Base-by-base conservation (phyloP, 1,284 basidiomycete species). In the Trametes polyzona region DNA sequence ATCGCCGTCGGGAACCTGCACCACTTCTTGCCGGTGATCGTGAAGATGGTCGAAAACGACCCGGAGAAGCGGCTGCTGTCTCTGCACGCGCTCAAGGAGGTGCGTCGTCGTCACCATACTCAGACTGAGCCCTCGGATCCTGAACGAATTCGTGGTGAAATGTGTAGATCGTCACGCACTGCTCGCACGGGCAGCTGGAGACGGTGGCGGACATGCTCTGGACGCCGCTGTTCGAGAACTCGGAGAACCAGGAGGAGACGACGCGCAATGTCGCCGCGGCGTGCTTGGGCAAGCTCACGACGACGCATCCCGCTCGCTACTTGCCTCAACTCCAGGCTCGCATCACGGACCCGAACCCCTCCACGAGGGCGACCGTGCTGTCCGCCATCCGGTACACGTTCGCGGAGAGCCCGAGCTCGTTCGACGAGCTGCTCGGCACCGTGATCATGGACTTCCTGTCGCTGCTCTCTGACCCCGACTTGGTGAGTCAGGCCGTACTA, bases 321-420 rank as follows among this genome's bases (percentile, higher is more conserved):
- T 78, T 99, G 14, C 93, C 91, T 6, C 92, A 96, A 66, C 83
- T 98, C n/a, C 93, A 96, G 86, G 83, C 81, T 37, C 86, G 89
- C 40, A 87, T 95, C 66, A 78, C 71, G 30, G 85, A 92, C 66
- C 73, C 79, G 9, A 88, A 87, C 63, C 80, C 87, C 1, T 81
- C 88, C 16, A 84, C 91, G 16, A 84, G 95, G 26, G 95, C 95
- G 0, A 93, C 95, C 3, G 95, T 97, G 43, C 88, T 97, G 9
- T 92, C 96, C 5, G 94, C 96, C 1, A 90, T 98, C 63, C 86
- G 97, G 16, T 98, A 98, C 71, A 97, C 96, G 0, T 95, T 99
- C 64, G 93, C 91, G 24, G 96, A 98, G 69, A 88, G 88, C 3
- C 83, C 88, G 1, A 82, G 84, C 26, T 81, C 88, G 0, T 96